Evolutionary conservation across 768 basidiomycete genomes (phyloP), one percentile per base, ranked within the genome.

Genomic region (Hortiboletus campestris): DNA sequence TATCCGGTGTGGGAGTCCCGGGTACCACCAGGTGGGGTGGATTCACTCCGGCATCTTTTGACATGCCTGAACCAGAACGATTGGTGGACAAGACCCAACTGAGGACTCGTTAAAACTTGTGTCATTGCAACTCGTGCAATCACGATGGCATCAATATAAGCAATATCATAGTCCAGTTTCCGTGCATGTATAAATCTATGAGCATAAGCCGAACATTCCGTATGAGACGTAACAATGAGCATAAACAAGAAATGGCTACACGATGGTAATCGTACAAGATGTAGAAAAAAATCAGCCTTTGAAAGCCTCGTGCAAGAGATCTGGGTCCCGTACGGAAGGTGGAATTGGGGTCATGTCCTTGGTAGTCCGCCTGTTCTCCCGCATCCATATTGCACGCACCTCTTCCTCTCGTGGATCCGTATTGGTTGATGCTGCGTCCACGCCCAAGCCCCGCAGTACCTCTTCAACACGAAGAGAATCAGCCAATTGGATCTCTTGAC

Each of bases 401-500:
- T 80, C 78, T 51, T 80, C 78, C 54, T 77, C 78, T 32, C 71
- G 72, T 11, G 72, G 71, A 48, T 80, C 76, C 7, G 64, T 63
- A 13, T 60, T 51, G 7, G 60, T 53, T 16, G 59, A 46, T 12
- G 54, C 31, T 10, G 35, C 29, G 10, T 65, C 70, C 20, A 62
- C 29, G 12, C 88, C 89, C 36, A 91, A 66, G 0, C 88, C 89
- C 41, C 87, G 80, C n/a, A 85, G 70, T 6, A 89, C 77, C 61
- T 91, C 89, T 32, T 88, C 87, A 4, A 72, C 72, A 64, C 86
- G 80, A 29, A 89, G 76, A 25, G 84, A 84, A n/a, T 83, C 78
- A 3, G 78, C 80, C 35, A 91, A 74, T 46, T 73, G 76, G 25
- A 73, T 56, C 20, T 88, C 79, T 46, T 84, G 82, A 42, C 70